A percentile compares a stretch with the other conserved stretches of the same genome.
Evolutionary conservation across 306 rosid genomes (phyloP).

Genomic region (Begonia fuchsioides): DNA sequence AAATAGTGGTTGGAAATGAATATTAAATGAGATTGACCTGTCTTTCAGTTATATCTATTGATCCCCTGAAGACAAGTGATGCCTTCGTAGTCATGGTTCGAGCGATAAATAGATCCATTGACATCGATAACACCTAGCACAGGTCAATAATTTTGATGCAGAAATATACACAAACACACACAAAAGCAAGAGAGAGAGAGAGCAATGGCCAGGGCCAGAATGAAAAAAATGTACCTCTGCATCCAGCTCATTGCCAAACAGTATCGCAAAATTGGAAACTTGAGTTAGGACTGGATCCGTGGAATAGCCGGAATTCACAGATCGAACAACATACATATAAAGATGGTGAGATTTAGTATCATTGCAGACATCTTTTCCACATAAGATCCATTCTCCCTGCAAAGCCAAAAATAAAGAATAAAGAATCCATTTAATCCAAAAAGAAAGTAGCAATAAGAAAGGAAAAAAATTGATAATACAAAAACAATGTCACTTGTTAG

Average conservation of each 20-base stretch:
- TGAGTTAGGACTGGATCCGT: constrained; percentile 90
- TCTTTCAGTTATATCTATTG: constrained; percentile 55
- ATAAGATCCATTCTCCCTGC: constrained; percentile 97
- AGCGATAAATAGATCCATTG: constrained; percentile 98
- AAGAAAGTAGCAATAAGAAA: not conserved
- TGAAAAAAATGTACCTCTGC: constrained; percentile 73
- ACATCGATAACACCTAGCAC: constrained; percentile 96
- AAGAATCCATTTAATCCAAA: not conserved
- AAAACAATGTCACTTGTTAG: not conserved
- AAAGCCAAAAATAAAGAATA: constrained; percentile 10
- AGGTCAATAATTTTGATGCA: constrained; percentile 9
- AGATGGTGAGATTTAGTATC: constrained; percentile 42
- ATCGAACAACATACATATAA: constrained; percentile 54
- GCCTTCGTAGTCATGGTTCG: constrained; percentile 96
- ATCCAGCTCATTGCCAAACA: constrained; percentile 96
- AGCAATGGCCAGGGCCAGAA: constrained; percentile 9
- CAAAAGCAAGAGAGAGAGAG: constrained; percentile 1
- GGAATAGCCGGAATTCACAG: constrained; percentile 60
- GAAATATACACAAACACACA: not conserved
- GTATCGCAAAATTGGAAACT: constrained; percentile 82
- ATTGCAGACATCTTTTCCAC: constrained; percentile 59
- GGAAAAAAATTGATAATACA: too few relatives aligned
- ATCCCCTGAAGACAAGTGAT: constrained; percentile 82
- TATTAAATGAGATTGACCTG: constrained; percentile 39
- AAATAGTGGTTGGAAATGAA: not conserved